Percentiles rank a stretch among this genome's conserved stretches.
phyloP scores from a whole-genome alignment of 2,329 filamentous ascomycete species.

The Stemphylium lycopersici region DNA sequence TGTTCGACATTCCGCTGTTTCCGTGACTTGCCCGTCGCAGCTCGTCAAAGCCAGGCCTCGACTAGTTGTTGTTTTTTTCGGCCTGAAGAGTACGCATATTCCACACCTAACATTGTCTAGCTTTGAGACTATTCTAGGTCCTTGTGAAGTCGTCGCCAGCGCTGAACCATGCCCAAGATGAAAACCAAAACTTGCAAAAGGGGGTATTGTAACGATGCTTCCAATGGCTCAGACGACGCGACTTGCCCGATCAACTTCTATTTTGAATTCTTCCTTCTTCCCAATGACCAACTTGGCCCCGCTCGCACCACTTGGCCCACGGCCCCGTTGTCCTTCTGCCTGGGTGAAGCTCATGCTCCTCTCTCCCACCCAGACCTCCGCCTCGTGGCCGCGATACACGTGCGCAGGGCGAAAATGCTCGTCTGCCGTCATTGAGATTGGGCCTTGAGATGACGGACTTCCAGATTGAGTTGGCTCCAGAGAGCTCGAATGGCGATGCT shows the following conservation, averaged over 20 bases:
- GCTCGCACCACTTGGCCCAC: slow-evolving; percentile 1
- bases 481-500: not conserved
- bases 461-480: not conserved
- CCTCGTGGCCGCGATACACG: slow-evolving; percentile 25
- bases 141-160: not conserved
- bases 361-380: slow-evolving; percentile 32
- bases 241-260: slow-evolving; percentile 35
- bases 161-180: not conserved
- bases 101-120: not conserved
- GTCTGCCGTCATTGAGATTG: slow-evolving; percentile 21
- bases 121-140: not conserved
- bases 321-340: slow-evolving; percentile 19
- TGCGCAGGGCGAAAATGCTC: slow-evolving; percentile 32
- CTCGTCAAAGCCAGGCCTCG: no score
- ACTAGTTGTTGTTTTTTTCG: not conserved
- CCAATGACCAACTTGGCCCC: slow-evolving; percentile 34
- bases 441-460: slow-evolving; percentile 9
- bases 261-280: slow-evolving; percentile 40
- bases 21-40: no score
- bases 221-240: slow-evolving; percentile 5
- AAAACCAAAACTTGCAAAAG: not conserved
- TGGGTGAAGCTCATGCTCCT: slow-evolving; percentile 18
- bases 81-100: not conserved
- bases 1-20: not conserved
- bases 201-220: slow-evolving; percentile 13